These are phyloP conservation scores for Dryas drummondii DNA, from an alignment of 306 rosid species.

Conservation along the genomic window DNA sequence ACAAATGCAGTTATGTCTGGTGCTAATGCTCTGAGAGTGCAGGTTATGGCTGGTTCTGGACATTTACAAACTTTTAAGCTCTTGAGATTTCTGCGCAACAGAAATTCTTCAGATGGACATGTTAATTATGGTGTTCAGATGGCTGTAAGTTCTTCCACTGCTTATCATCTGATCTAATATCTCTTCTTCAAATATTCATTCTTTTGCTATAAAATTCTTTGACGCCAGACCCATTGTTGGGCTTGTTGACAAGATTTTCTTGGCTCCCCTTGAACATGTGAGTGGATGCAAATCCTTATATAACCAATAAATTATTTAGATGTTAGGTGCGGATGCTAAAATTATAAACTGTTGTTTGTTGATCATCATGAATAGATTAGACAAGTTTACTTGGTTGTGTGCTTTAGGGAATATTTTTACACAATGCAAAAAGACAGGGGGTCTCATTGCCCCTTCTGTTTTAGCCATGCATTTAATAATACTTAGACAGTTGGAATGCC, in stretches of 20 bases:
- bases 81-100: conserved; percentile 82
- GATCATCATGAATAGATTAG: background rate
- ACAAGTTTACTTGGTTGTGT: conserved; percentile 1
- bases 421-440: background rate
- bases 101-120: conserved; percentile 90
- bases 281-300: background rate
- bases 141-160: conserved; percentile 70
- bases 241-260: background rate
- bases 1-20: conserved; percentile 13
- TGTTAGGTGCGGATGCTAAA: background rate
- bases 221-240: background rate
- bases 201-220: background rate
- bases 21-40: conserved; percentile 36
- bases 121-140: conserved; percentile 90
- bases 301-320: background rate
- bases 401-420: background rate
- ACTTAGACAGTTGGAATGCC: background rate
- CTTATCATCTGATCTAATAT: background rate
- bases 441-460: background rate
- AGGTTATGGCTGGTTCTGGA: conserved; percentile 99
- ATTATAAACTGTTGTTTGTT: background rate
- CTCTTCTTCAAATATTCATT: background rate
- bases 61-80: conserved; percentile 83
- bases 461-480: background rate
- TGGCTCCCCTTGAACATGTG: background rate